A percentile compares a stretch with the other conserved stretches of the same genome.
These are phyloP conservation scores for Solanum medicagineum DNA, from an alignment of 257 asterid species.

Conservation along the genomic window DNA sequence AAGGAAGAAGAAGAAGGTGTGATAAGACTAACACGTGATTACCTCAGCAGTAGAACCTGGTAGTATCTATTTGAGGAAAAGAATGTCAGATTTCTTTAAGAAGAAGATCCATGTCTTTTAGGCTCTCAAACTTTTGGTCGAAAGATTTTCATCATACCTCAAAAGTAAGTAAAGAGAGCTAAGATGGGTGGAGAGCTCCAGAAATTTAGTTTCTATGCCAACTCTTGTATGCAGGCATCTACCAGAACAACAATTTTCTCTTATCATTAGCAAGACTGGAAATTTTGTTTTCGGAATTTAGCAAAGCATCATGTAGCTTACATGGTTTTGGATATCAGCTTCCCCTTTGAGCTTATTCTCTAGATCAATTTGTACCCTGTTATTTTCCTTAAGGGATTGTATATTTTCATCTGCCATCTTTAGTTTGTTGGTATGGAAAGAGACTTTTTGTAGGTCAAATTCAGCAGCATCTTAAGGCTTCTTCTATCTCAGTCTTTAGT, in stretches of 20 bases:
- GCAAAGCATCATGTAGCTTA: slow-evolving; percentile 55
- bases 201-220: slow-evolving; percentile 33
- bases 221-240: slow-evolving; percentile 59
- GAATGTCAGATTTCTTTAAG: slow-evolving; percentile 42
- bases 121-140: slow-evolving; percentile 42
- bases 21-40: slow-evolving; percentile 2
- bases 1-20: background rate
- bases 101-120: slow-evolving; percentile 41
- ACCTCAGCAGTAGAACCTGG: slow-evolving; percentile 51
- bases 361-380: slow-evolving; percentile 27
- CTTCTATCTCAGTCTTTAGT: slow-evolving; percentile 44
- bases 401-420: slow-evolving; percentile 50
- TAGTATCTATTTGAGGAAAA: slow-evolving; percentile 37
- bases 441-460: slow-evolving; percentile 33
- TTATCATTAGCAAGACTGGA: slow-evolving; percentile 47
- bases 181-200: slow-evolving; percentile 47
- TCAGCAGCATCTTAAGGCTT: slow-evolving; percentile 35
- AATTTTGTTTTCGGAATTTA: slow-evolving; percentile 39
- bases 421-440: slow-evolving; percentile 33
- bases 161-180: slow-evolving; percentile 43
- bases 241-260: slow-evolving; percentile 50
- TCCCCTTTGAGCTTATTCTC: slow-evolving; percentile 57
- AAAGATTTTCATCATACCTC: slow-evolving; percentile 36
- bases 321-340: slow-evolving; percentile 33
- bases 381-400: slow-evolving; percentile 70